Conservation (phyloP, 345 rosid genomes). For the Microcos paniculata region DNA sequence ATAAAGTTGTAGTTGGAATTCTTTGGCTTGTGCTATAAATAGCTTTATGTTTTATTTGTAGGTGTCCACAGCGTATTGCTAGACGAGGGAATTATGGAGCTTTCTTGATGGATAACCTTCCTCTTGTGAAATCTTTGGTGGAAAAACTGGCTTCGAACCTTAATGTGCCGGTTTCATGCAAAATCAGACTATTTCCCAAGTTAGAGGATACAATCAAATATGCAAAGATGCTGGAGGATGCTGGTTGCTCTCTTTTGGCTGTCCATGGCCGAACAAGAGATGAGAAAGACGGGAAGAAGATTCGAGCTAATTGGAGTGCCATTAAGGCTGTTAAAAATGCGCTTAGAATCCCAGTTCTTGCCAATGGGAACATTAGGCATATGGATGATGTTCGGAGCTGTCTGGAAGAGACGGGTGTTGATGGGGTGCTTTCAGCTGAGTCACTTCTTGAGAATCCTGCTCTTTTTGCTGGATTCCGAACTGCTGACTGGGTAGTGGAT, state of each 20-base stretch:
- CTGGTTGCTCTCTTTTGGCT: conserved; percentile 90
- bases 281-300: conserved; percentile 66
- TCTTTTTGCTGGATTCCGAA: conserved; percentile 76
- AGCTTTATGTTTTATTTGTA: conserved; percentile 23
- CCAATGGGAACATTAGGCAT: conserved; percentile 86
- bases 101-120: conserved; percentile 93
- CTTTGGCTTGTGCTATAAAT: not conserved
- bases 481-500: conserved; percentile 56
- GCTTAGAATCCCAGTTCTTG: conserved; percentile 81
- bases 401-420: conserved; percentile 70
- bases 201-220: conserved; percentile 55
- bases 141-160: conserved; percentile 70
- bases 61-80: conserved; percentile 97
- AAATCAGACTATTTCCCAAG: conserved; percentile 51
- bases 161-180: conserved; percentile 80
- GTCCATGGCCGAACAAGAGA: conserved; percentile 76
- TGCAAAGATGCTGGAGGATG: conserved; percentile 56
- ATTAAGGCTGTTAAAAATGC: conserved; percentile 80
- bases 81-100: conserved; percentile 90
- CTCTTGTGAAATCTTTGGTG: conserved; percentile 76
- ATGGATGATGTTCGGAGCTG: conserved; percentile 70
- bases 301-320: conserved; percentile 76
- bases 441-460: conserved; percentile 95
- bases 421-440: conserved; percentile 96
- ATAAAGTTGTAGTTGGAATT: not conserved